These are phyloP conservation scores for Leishmania martiniquensis DNA, from an alignment of 208 protist species.

Conservation along the genomic window DNA sequence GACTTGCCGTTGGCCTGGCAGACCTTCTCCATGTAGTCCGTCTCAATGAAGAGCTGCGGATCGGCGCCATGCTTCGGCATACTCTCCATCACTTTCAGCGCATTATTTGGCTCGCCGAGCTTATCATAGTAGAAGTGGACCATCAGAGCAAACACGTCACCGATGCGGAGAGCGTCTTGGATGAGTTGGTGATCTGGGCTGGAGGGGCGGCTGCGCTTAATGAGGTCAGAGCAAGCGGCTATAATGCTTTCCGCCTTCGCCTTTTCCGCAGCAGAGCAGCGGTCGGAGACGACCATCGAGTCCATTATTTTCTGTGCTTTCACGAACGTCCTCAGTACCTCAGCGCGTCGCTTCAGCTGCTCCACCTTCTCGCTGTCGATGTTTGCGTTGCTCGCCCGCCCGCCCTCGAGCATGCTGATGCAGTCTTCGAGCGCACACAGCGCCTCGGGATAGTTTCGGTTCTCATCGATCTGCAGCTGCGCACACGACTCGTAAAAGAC, in stretches of 20 bases:
- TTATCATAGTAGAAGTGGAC: constrained; percentile 93
- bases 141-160: constrained; percentile 96
- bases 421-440: constrained; percentile 89
- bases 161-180: constrained; percentile 86
- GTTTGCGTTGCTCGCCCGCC: constrained; percentile 28
- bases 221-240: constrained; percentile 84
- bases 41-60: constrained; percentile 90
- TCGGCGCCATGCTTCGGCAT: constrained; percentile 92
- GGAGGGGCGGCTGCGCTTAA: constrained; percentile 79
- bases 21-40: constrained; percentile 84
- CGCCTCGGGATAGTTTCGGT: constrained; percentile 95
- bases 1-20: constrained; percentile 81
- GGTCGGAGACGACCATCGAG: constrained; percentile 38
- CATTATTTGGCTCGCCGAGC: constrained; percentile 74
- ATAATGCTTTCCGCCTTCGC: constrained; percentile 74
- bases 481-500: constrained; percentile 94
- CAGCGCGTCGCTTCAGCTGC: constrained; percentile 50
- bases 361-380: constrained; percentile 43
- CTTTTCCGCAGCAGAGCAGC: constrained; percentile 45
- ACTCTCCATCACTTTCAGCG: constrained; percentile 89
- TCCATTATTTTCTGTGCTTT: constrained; percentile 62
- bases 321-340: constrained; percentile 59
- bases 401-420: constrained; percentile 57
- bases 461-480: constrained; percentile 97
- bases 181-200: constrained; percentile 69